These are phyloP conservation scores for Knufia petricola DNA, from an alignment of 2,329 filamentous ascomycete species.

Conservation along the genomic window DNA sequence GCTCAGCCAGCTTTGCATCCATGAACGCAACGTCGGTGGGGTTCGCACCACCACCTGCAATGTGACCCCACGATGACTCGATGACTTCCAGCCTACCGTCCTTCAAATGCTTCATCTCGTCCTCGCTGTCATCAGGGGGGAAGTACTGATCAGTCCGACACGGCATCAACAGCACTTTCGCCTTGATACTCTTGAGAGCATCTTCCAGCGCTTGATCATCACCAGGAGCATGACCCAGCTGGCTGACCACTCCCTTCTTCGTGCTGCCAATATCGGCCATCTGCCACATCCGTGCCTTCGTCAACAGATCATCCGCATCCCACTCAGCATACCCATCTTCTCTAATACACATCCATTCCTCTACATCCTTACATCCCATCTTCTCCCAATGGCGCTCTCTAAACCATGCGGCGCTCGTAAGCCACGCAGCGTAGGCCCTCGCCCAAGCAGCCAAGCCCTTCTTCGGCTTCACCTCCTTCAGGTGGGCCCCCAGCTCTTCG, in stretches of 20 bases:
- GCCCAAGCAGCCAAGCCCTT: constrained; percentile 38
- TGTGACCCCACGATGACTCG: constrained; percentile 27
- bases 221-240: constrained; percentile 11
- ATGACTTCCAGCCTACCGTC: constrained; percentile 24
- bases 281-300: constrained; percentile 39
- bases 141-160: constrained; percentile 32
- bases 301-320: constrained; percentile 37
- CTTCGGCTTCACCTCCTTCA: constrained; percentile 24
- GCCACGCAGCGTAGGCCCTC: constrained; percentile 39
- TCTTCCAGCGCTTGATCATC: constrained; percentile 15
- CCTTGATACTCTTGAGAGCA: constrained; percentile 21
- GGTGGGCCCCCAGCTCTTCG: constrained; percentile 24
- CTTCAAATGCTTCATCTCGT: constrained; percentile 19
- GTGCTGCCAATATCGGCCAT: constrained; percentile 29
- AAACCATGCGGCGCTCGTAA: constrained; percentile 40
- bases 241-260: constrained; percentile 15
- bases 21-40: constrained; percentile 24
- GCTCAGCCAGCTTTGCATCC: constrained; percentile 20
- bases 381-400: constrained; percentile 32
- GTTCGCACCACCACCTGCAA: constrained; percentile 25
- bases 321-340: constrained; percentile 29
- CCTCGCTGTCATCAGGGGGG: constrained; percentile 24
- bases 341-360: constrained; percentile 30
- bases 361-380: constrained; percentile 27
- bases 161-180: constrained; percentile 29